These are phyloP conservation scores for Epichloe coenophiala DNA, from an alignment of 2,329 filamentous ascomycete species.

Conservation along the genomic window DNA sequence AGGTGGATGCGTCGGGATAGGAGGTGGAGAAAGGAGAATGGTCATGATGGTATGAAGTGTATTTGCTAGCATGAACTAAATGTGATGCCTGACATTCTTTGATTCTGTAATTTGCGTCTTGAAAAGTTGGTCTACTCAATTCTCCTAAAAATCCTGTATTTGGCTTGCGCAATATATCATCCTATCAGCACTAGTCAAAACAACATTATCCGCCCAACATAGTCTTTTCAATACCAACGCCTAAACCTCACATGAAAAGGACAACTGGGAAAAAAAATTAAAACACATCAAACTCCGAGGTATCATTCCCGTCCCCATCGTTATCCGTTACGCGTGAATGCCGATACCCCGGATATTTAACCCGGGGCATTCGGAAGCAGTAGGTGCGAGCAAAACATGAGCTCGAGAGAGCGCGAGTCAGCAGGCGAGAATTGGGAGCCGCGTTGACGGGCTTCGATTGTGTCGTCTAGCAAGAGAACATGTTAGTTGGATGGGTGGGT, in stretches of 20 bases:
- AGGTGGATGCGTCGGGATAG: conserved; percentile 18
- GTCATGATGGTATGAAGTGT: not conserved
- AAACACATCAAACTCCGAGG: conserved; percentile 6
- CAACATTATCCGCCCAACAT: too few relatives aligned
- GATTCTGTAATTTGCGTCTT: too few relatives aligned
- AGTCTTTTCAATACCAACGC: not conserved
- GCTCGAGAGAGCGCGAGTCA: conserved; percentile 36
- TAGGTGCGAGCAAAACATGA: conserved; percentile 35
- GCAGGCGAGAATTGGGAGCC: conserved; percentile 36
- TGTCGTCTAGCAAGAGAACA: conserved; percentile 15
- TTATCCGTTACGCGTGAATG: conserved; percentile 15
- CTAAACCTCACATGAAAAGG: not conserved
- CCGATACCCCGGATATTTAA: not conserved
- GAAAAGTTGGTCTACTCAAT: too few relatives aligned
- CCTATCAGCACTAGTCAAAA: too few relatives aligned
- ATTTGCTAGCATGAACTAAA: not conserved
- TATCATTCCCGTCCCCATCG: conserved; percentile 16
- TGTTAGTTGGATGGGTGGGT: not conserved
- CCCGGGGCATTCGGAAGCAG: conserved; percentile 23
- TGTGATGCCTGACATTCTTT: not conserved
- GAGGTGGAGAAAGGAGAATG: not conserved
- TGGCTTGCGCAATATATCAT: too few relatives aligned
- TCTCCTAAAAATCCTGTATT: too few relatives aligned
- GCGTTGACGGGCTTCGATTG: conserved; percentile 30
- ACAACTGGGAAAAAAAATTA: not conserved